Base-by-base conservation (phyloP, 1,284 basidiomycete genomes). In the Cerrena zonata region DNA sequence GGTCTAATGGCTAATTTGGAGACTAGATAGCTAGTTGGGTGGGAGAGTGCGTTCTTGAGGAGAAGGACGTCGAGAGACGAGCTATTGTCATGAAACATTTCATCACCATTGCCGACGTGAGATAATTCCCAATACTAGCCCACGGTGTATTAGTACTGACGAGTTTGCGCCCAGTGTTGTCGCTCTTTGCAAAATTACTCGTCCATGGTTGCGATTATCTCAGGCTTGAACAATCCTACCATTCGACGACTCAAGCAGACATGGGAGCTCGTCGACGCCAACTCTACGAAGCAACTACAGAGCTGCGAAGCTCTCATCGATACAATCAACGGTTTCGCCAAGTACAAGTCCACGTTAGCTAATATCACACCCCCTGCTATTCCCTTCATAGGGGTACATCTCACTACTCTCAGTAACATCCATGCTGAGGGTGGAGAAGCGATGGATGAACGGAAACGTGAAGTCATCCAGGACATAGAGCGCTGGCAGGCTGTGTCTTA, bases 371-470 rank as follows among this genome's bases (percentile, higher is more conserved):
- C 94, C 0, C 95, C 96, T 45, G 97, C 94, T 67, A 94, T 99
- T 0, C 96, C 96, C 4, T 99, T 99, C 72, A 86, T 99, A 49
- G 94, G 93, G 93, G 60, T 58, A 78, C 68, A 38, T 41, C 45
- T 18, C 24, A 10, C 25, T 3, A 2, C 11, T 7, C 44, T 46
- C 11, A 34, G 45, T 7, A 24, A 24, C 44, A 43, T 38, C 10
- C n/a, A 11, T 25, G 48, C 19, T 67, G 96, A 99, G 63, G 96
- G 95, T 15, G 94, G 94, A 65, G 88, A 91, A 49, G 92, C 97
- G 57, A 88, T 99, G 73, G 98, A 99, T 71, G 99, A 99, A 71
- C 84, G 87, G 65, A 99, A 99, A 69, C 85, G 94, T 7, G 94
- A 97, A 63, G 88, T 98, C 57, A 92, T 99, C 58, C 83, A 89